Evolutionary conservation across 371 early-diverging fungal genomes (phyloP), one percentile per base, ranked within the genome.

Genomic region (Apophysomyces trapeziformis): DNA sequence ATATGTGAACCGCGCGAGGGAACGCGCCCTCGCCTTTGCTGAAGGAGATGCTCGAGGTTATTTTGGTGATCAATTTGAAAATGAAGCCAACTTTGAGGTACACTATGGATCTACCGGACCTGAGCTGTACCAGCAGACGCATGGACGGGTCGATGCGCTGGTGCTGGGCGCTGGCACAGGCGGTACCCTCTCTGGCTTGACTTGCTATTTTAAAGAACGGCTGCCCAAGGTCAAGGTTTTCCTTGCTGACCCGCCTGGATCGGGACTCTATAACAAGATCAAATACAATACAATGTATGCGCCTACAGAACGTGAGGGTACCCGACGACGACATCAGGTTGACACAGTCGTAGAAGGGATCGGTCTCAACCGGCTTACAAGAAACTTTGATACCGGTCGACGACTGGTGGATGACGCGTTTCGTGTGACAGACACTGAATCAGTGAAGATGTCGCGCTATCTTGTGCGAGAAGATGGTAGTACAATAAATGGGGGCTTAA

Each of bases 331-430:
- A 7, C 97, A 99, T 74, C 98, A 99, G 73, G 93, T 97, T 21
- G 99, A 98, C 72, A 92, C 98, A 11, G 87, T 98, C 9, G 96
- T 99, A 0, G 98, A 99, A 75, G 99, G 98, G 0, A 89, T 99
- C 5, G 99, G 98, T 0, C 89, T 97, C 68, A 98, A 96, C 74
- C 86, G 99, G n/a, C 63, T 97, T 64, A 98, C 99, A 8, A 74
- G 81, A 16, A 98, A 97, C 73, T 94, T 98, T 78, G 85, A 85
- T 56, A 70, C 75, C 47, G 83, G 82, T 26, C 76, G 85, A 18
- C 84, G 85, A 5, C 73, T 78, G n/a, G 80, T 97, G 32, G 92
- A 97, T 65, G 94, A 93, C 61, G 96, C 98, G 0, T 86, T 89
- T n/a, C 74, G 88, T 13, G 96, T 98, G 5, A 87, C 89, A 2